Base-by-base conservation (phyloP, 2,329 filamentous ascomycete genomes). In the Aspergillus tanneri region DNA sequence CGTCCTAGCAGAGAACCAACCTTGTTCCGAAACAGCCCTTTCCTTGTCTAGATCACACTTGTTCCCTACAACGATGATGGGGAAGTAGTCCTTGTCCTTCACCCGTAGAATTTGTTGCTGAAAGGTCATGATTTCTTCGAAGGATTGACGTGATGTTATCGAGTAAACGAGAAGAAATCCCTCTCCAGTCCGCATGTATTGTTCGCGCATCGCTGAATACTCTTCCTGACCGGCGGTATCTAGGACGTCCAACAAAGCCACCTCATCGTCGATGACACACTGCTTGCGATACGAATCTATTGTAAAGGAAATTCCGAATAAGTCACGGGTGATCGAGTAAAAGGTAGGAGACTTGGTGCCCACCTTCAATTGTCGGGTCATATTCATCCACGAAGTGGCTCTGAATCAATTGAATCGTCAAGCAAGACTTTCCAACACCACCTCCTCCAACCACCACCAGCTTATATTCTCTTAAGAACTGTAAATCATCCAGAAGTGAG, bases 21-120 rank as follows among this genome's bases (percentile, higher is more conserved):
- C 92, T 83, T 95, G 86, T 77, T 87, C 86, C 57, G 89, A 87
- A 51, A 99, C 93, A 65, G 92, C 88, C 67, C 93, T 84, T 75
- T 99, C 92, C 62, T 80, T 79, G 67, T 96, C 92, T 71, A 99
- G 77, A 89, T 99, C 93, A 76, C 92, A 96, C 81, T 99, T 99
- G 83, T 99, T 99, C 63, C 90, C 93, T 34, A 97, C 93, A 37
- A 99, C 88, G 49, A 97, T 96, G 79, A 99, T 97, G 62, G 93
- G 93, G 79, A 99, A 99, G 73, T 96, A 96, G 76, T 99, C 93
- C 83, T 96, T 97, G 78, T 97, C 93, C 82, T 99, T 99, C 64
- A 99, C 93, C 62, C 93, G 80, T 61, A 99, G 80, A 69, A 99
- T 99, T 75, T 99, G 93, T 79, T 97, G 91, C 75, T 97, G 91